A percentile compares a stretch with the other conserved stretches of the same genome.
phyloP scores from a whole-genome alignment of 768 basidiomycete species.

The Trametes gibbosa region DNA sequence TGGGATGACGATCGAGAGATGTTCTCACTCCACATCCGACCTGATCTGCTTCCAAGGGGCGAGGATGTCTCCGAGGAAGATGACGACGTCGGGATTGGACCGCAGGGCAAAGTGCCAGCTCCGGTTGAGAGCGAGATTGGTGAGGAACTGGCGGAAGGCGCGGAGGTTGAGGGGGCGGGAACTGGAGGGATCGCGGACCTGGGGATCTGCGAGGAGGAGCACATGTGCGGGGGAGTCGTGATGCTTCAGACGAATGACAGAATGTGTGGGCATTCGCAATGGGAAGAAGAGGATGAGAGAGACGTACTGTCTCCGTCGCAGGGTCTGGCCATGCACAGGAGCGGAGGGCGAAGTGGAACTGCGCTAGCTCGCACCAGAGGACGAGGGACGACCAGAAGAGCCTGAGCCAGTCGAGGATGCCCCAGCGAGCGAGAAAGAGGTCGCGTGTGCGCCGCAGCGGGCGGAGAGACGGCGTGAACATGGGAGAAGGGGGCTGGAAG shows the following conservation, averaged over 20 bases:
- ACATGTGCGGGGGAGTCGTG: slow-evolving; percentile 40
- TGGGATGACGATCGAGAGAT: no score
- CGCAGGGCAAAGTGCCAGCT: slow-evolving; percentile 67
- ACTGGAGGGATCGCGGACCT: slow-evolving; percentile 48
- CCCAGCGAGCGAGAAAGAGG: slow-evolving; percentile 9
- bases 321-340: slow-evolving; percentile 59
- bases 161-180: slow-evolving; percentile 1
- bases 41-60: slow-evolving; percentile 70
- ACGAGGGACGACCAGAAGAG: slow-evolving; percentile 58
- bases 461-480: slow-evolving; percentile 9
- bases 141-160: slow-evolving; percentile 34
- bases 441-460: slow-evolving; percentile 5
- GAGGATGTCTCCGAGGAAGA: slow-evolving; percentile 91
- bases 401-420: slow-evolving; percentile 17
- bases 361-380: slow-evolving; percentile 66
- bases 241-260: background rate
- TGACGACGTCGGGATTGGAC: slow-evolving; percentile 65
- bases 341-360: slow-evolving; percentile 46
- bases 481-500: slow-evolving; percentile 12
- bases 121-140: slow-evolving; percentile 79
- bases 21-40: slow-evolving; percentile 56
- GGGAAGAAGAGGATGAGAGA: background rate
- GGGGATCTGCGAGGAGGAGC: slow-evolving; percentile 83
- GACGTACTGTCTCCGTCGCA: slow-evolving; percentile 15
- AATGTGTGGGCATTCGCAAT: background rate